Evolutionary conservation across 2,329 filamentous ascomycete genomes (phyloP), one percentile per base, ranked within the genome.

Genomic region (Didymella segeticola): DNA sequence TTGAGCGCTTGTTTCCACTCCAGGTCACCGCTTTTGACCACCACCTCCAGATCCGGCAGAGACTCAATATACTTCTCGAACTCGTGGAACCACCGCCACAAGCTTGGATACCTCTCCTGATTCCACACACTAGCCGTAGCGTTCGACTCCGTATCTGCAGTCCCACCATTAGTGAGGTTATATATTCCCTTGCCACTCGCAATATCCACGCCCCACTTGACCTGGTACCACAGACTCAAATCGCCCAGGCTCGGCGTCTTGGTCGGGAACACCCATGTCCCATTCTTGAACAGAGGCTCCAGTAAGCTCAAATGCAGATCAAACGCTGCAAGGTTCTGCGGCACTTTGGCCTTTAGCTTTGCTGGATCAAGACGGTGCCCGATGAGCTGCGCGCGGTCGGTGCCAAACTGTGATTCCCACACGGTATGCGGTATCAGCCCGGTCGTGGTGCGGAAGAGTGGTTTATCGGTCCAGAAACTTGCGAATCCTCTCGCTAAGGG

Each of bases 381-480:
- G 19, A 78, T 77, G 9, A 78, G 57, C 31, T 70, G 67, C 0
- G 65, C 66, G 51, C 76, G 63, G 53, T 78, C 76, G 33, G 58
- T 56, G 9, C 76, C 76, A 54, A 78, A 78, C 3, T 54, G 50
- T n/a, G 69, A 71, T 5, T 69, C 55, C 76, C 76, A 78, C 6
- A 78, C 75, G 6, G 63, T 63, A 0, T 70, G 61, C 1, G 76
- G 76, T 41, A 78, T 78, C 1, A 78, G 61, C 4, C 76, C 76
- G 4, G 72, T 75, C 15, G 74, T 75, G 6, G 70, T 66, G 14
- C 76, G 66, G 60, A 78, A 78, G 5, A 78, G 56, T 0, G 76
- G 71, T 23, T 74, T 56, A 53, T 78, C 76, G 2, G 68, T 72
- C 75, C 75, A 78, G 56, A 76, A 77, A n/a, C 62, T 69, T 2